Percentiles rank a stretch among this genome's conserved stretches.
Conservation (phyloP, 2,329 filamentous ascomycete genomes). For the Colletotrichum magnum region DNA sequence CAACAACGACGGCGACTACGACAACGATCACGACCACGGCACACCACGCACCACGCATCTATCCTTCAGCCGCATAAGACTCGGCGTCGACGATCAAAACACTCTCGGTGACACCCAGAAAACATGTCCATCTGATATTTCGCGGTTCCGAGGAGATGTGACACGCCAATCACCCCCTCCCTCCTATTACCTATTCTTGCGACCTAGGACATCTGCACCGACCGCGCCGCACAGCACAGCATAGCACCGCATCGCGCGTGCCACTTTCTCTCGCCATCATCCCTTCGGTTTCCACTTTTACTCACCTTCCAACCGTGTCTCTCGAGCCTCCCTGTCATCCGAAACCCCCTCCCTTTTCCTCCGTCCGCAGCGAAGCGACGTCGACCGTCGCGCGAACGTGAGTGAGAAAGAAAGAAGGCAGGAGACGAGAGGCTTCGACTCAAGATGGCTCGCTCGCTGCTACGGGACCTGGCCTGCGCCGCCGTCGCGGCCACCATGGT, state of each 20-base stretch:
- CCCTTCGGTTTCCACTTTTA: conserved; percentile 15
- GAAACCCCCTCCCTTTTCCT: conserved; percentile 15
- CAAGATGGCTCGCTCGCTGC: conserved; percentile 51
- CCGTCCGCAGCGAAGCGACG: conserved; percentile 49
- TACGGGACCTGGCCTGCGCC: conserved; percentile 49
- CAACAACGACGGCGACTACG: no score
- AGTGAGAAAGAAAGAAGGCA: conserved; percentile 18
- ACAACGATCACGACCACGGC: background rate
- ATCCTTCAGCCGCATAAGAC: conserved; percentile 14
- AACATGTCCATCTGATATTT: conserved; percentile 43
- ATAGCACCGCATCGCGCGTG: conserved; percentile 20
- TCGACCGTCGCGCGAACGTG: conserved; percentile 51
- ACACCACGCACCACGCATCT: background rate
- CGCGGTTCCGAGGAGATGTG: conserved; percentile 46
- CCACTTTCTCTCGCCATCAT: conserved; percentile 14
- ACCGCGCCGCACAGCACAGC: conserved; percentile 13
- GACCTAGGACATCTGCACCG: conserved; percentile 13
- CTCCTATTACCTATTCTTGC: conserved; percentile 19
- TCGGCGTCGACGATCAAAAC: conserved; percentile 45
- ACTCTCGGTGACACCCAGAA: conserved; percentile 36
- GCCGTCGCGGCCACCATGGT: conserved; percentile 52
- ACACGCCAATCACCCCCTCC: conserved; percentile 42
- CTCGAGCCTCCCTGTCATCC: conserved; percentile 8
- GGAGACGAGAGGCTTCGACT: conserved; percentile 1
- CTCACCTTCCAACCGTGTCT: conserved; percentile 8